Evolutionary conservation across 176 grass and related monocot species (phyloP), one percentile per base, ranked within the genome.

Genomic region (Aechmea fasciata): DNA sequence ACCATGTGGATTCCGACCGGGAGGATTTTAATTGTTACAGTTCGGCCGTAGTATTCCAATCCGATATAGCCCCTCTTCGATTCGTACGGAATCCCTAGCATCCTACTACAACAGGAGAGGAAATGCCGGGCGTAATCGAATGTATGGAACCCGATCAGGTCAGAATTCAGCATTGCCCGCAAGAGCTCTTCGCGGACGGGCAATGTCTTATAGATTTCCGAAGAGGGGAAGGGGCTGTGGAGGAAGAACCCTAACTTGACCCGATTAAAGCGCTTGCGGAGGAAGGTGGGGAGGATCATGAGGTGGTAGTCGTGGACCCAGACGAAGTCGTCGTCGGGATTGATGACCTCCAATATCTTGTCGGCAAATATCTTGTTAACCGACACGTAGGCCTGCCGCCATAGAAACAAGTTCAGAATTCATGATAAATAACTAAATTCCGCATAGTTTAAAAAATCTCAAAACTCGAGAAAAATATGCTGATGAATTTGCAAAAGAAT

Each of bases 291-390:
- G 49, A 96, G 86, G 73, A 96, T 83, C 85, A 96, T 85, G 78
- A 96, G 84, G 84, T 96, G 92, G 85, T 96, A 96, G 74, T 96
- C 92, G 77, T 96, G 92, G 52, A 96, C 92, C 92, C 91, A 96
- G 41, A 96, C 85, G 66, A 96, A 96, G 69, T 96, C 91, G 14
- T 96, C 91, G 67, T 96, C 92, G 2, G 92, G 92, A 76, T 89
- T 91, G 68, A 96, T 96, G 57, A 96, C 92, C 80, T 96, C 92
- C 3, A 96, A 83, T 51, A 96, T 90, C 83, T 88, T 81, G 70
- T 96, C 92, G 0, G 92, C 92, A 75, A 96, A 96, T 11, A 96
- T 88, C 84, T 96, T 96, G 84, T 96, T 96, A 1, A 87, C 88
- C 10, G 92, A 92, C 20, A 92, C 92, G 72, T 96, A 96, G 3